Base-by-base conservation (phyloP, 441 rosid genomes). In the Viola pubescens region DNA sequence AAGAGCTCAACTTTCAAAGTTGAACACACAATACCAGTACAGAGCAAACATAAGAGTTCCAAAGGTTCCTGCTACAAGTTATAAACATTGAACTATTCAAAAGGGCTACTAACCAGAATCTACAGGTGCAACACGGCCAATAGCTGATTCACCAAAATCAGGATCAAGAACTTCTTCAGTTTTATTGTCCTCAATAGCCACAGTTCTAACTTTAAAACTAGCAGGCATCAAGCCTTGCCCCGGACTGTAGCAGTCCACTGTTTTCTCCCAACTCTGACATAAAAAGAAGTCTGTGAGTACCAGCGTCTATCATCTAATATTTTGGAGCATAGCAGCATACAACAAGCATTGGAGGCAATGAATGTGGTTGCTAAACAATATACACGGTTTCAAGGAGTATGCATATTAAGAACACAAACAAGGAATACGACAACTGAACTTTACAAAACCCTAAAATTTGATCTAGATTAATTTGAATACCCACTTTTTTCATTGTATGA, bases 151-250 rank as follows among this genome's bases (percentile, higher is more conserved):
- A 11, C 98, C 98, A 65, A 91, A 91, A 76, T 91, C 98, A 5
- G 98, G 98, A 79, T 88, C 96, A 9, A 91, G 70, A 69, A 87
- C 88, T 68, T 91, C 98, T 81, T 91, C 95, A 13, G 57, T 61
- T 68, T 77, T 87, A 56, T 78, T 76, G 40, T 73, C 86, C 76
- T 84, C 90, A 8, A 85, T 82, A n/a, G 85, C 84, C 61, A 87
- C 94, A 3, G 69, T 72, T 71, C 96, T 87, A 56, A 92, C 96
- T 79, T 92, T 92, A 58, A 92, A 92, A 77, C 97, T 92, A 16
- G 98, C 98, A 37, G 97, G 98, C 98, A 92, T 92, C 73, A 92
- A 60, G 3, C 98, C 98, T 73, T 89, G 97, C 42, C 97, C 98
- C 6, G 95, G 98, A 73, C 97, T 87, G 68, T 87, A 91, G 75